Base-by-base conservation (phyloP, 2,329 filamentous ascomycete genomes). In the Hypoxylon sp. region DNA sequence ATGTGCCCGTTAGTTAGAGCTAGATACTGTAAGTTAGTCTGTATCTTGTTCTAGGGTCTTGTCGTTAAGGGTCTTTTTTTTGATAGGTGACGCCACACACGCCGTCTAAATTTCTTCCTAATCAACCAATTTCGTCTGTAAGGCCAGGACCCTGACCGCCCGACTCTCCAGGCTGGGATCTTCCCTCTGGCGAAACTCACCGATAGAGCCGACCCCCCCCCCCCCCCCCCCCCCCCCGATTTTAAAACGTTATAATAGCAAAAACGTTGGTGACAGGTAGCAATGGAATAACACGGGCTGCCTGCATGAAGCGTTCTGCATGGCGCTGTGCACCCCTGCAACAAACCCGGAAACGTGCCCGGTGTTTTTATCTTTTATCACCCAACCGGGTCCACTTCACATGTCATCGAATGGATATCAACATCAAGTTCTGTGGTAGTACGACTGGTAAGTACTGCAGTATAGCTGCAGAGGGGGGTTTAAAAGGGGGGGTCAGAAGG, bases 331-430 rank as follows among this genome's bases (percentile, higher is more conserved):
- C n/a, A n/a, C n/a, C n/a, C n/a, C n/a, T 47, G 47, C 50, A 47
- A 30, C 32, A 34, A 45, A 46, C 15, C 34, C 30, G 30, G 13
- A 21, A 35, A 19, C 5, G 21, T 25, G 19, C 30, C 42, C 42
- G 38, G 31, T 51, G 29, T 35, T 48, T 45, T 35, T 26, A 9
- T 52, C 32, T 19, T 21, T 41, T 41, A 47, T 56, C 47, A 52
- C 47, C 17, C 30, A 34, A 3, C 16, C 9, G 40, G 42, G 53
- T 47, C 60, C 60, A 63, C 60, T 57, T 63, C 58, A 63, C 56
- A 57, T 59, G 58, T 55, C 56, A 51, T 53, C n/a, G n/a, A 23
- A 56, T 59, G 44, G 43, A 49, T 42, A 44, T 27, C n/a, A n/a
- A n/a, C n/a, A n/a, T n/a, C n/a, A n/a, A n/a, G n/a, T n/a, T n/a